Evolutionary conservation across 495 filamentous ascomycete genomes (phyloP).

Genomic region (Chaetomium tenue): DNA sequence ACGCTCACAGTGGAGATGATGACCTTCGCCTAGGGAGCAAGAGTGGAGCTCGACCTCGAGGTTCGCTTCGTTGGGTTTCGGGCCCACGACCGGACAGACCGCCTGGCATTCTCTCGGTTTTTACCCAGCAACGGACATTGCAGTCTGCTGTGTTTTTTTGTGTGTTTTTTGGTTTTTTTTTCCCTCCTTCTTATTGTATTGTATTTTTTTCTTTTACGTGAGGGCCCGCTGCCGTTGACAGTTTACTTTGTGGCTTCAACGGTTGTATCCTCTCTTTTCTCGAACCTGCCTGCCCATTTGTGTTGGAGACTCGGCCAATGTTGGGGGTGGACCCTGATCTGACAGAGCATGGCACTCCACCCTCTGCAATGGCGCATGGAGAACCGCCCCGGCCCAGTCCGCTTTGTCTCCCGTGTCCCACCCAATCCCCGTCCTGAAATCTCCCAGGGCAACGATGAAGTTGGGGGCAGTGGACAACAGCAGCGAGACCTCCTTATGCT

Average conservation of each 20-base stretch:
- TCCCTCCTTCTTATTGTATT: no score
- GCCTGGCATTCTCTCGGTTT: background rate
- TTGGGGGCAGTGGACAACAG: background rate
- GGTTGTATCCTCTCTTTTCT: background rate
- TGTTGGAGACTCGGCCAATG: background rate
- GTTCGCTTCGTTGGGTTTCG: constrained; percentile 17
- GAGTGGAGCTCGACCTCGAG: constrained; percentile 12
- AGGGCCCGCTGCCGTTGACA: no score
- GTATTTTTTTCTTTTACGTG: no score
- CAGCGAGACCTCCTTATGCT: background rate
- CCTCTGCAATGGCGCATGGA: constrained; percentile 7
- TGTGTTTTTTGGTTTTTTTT: no score
- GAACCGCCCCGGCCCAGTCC: constrained; percentile 7
- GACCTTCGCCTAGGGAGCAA: constrained; percentile 11
- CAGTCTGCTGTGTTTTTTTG: background rate
- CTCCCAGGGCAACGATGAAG: constrained; percentile 2
- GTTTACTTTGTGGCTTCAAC: no score
- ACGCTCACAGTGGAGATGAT: constrained; percentile 1
- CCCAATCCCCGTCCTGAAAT: constrained; percentile 3
- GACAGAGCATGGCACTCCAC: constrained; percentile 13
- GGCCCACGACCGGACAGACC: background rate
- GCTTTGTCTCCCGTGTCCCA: background rate
- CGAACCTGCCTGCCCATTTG: background rate
- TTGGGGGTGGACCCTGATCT: constrained; percentile 14
- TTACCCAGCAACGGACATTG: background rate